Percentiles rank a stretch among this genome's conserved stretches.
phyloP scores from a whole-genome alignment of 768 basidiomycete genomes.

The Mycena alexandri region DNA sequence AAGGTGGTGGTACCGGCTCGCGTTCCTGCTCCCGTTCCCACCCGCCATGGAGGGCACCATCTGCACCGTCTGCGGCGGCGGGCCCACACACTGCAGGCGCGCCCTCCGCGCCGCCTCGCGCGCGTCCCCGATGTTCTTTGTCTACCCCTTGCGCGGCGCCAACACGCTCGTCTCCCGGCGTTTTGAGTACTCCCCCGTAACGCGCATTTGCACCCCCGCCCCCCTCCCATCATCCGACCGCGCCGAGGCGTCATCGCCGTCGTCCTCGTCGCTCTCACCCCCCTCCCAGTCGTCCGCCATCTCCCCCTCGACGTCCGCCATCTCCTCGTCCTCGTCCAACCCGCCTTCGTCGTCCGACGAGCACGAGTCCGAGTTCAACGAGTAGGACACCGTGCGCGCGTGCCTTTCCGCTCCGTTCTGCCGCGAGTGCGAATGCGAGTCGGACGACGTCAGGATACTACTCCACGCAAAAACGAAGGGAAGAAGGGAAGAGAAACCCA shows the following conservation, averaged over 20 bases:
- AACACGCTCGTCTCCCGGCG: too few relatives aligned
- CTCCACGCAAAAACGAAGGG: conserved; percentile 32
- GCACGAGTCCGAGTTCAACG: not conserved
- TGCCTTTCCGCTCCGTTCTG: conserved; percentile 41
- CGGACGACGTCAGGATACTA: too few relatives aligned
- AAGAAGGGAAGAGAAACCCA: conserved; percentile 46
- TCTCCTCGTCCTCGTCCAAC: conserved; percentile 50
- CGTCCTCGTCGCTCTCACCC: conserved; percentile 8
- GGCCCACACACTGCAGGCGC: conserved; percentile 16
- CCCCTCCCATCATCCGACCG: conserved; percentile 31
- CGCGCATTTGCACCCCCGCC: not conserved
- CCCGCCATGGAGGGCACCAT: too few relatives aligned
- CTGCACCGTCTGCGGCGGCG: too few relatives aligned
- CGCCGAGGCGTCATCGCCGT: conserved; percentile 14
- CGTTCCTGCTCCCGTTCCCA: too few relatives aligned
- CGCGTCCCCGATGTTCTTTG: not conserved
- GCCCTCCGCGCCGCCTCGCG: conserved; percentile 31
- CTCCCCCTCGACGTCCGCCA: not conserved
- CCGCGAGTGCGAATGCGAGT: not conserved
- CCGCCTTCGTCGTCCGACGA: conserved; percentile 48
- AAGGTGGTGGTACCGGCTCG: not conserved
- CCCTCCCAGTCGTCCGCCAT: conserved; percentile 5
- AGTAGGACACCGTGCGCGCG: not conserved
- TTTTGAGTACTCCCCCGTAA: not conserved
- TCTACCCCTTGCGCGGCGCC: not conserved